Conservation (phyloP, 2,329 filamentous ascomycete species). For the Sclerotinia trifoliorum region DNA sequence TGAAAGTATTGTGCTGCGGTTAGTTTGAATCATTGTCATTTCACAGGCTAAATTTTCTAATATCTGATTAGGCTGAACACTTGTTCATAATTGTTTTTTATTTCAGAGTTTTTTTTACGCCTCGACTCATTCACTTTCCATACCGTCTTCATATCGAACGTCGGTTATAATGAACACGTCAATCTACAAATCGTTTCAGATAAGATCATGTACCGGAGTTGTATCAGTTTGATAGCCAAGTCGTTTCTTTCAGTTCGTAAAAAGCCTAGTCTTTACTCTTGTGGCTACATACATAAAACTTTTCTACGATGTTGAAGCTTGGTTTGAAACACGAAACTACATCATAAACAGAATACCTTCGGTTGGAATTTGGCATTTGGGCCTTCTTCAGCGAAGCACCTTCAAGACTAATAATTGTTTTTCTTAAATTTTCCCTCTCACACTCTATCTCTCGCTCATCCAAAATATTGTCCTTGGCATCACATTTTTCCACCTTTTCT, state of each 20-base stretch:
- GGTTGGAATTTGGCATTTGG: constrained; percentile 29
- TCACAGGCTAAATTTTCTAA: constrained; percentile 25
- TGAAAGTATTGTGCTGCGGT: constrained; percentile 91
- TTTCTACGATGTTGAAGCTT: constrained; percentile 20
- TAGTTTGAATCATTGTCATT: constrained; percentile 42
- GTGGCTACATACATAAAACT: constrained; percentile 35
- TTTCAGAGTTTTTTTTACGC: constrained; percentile 9
- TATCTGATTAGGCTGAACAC: constrained; percentile 35
- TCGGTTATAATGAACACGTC: constrained; percentile 33
- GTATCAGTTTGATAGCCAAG: constrained; percentile 20
- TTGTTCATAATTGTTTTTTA: constrained; percentile 23
- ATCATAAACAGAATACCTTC: constrained; percentile 26
- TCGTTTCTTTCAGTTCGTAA: constrained; percentile 22
- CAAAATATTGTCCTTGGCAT: constrained; percentile 25
- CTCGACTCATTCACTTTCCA: constrained; percentile 20
- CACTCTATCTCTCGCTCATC: not conserved
- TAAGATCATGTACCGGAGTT: constrained; percentile 27
- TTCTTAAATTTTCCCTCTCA: constrained; percentile 25
- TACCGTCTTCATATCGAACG: constrained; percentile 18
- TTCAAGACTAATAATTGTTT: constrained; percentile 38
- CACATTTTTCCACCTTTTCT: constrained; percentile 29
- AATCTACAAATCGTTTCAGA: constrained; percentile 33
- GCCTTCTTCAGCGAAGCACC: constrained; percentile 24
- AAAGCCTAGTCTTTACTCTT: constrained; percentile 35
- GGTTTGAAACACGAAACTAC: constrained; percentile 17